Conservation (phyloP, 176 grass and related monocot genomes). For the Ensete ventricosum region DNA sequence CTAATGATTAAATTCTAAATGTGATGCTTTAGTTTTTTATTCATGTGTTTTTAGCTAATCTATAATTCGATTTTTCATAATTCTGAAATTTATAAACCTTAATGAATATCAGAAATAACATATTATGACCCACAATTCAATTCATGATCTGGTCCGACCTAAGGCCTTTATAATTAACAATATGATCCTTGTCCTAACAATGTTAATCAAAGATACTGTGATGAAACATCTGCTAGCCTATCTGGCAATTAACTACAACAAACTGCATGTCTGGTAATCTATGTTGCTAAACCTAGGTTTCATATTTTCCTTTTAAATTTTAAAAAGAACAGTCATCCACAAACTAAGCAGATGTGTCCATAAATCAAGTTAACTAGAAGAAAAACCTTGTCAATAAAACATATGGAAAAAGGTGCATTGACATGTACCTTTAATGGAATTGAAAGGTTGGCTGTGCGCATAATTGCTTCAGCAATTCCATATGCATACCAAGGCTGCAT, state of each 20-base stretch:
- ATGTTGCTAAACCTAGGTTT: neutral
- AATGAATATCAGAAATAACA: no score
- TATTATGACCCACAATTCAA: neutral
- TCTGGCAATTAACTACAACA: neutral
- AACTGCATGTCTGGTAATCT: neutral
- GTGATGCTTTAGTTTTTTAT: no score
- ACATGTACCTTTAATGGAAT: slow-evolving; percentile 60
- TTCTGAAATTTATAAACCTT: no score
- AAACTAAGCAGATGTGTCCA: neutral
- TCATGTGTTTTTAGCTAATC: no score
- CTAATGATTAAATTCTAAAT: no score
- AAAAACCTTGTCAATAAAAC: neutral
- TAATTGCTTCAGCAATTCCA: slow-evolving; percentile 77
- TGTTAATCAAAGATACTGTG: neutral
- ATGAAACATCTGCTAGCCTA: neutral
- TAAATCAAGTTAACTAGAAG: neutral
- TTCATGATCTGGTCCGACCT: neutral
- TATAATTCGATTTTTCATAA: no score
- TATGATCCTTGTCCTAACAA: neutral
- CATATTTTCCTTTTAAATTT: neutral
- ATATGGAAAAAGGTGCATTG: neutral
- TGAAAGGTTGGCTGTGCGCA: slow-evolving; percentile 86
- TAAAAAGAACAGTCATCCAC: neutral
- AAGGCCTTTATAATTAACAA: neutral
- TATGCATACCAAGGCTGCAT: slow-evolving; percentile 96